These are phyloP conservation scores for Eleusine indica DNA, from an alignment of 176 grass and related monocot genomes.

Conservation along the genomic window DNA sequence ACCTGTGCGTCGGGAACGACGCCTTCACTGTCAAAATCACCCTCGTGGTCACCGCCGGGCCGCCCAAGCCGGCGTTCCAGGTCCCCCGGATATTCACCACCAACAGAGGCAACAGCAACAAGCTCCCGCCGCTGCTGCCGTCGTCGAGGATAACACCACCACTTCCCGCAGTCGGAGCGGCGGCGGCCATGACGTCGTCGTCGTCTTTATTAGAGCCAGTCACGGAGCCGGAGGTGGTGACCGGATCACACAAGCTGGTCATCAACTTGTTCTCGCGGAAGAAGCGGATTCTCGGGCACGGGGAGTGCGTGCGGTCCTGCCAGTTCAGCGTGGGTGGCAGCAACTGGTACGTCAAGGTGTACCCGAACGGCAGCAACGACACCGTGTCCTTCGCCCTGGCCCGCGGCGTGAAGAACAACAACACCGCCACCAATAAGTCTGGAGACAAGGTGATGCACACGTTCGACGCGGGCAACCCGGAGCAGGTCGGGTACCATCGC, in stretches of 20 bases:
- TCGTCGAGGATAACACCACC: no score
- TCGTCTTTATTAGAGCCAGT: neutral
- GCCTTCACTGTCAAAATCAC: conserved; percentile 18
- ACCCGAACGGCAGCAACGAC: neutral
- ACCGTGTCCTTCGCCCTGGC: neutral
- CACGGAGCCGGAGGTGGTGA: neutral
- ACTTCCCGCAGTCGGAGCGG: no score
- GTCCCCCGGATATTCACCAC: neutral
- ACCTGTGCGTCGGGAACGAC: conserved; percentile 7
- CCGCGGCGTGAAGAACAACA: neutral
- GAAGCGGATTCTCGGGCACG: neutral
- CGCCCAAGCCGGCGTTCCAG: neutral
- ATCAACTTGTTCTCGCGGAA: neutral
- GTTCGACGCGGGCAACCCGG: neutral
- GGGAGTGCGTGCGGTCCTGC: conserved; percentile 25
- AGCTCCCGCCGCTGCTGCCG: no score
- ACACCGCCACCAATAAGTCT: neutral
- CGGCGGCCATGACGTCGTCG: neutral
- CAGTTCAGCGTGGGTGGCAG: conserved; percentile 16
- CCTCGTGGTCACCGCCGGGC: neutral
- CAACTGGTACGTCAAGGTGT: conserved; percentile 37
- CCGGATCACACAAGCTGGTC: neutral
- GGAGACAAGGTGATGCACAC: neutral
- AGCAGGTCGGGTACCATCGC: neutral
- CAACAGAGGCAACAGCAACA: neutral